phyloP scores from a whole-genome alignment of 2,329 filamentous ascomycete genomes.

The Chaetomium sp. region DNA sequence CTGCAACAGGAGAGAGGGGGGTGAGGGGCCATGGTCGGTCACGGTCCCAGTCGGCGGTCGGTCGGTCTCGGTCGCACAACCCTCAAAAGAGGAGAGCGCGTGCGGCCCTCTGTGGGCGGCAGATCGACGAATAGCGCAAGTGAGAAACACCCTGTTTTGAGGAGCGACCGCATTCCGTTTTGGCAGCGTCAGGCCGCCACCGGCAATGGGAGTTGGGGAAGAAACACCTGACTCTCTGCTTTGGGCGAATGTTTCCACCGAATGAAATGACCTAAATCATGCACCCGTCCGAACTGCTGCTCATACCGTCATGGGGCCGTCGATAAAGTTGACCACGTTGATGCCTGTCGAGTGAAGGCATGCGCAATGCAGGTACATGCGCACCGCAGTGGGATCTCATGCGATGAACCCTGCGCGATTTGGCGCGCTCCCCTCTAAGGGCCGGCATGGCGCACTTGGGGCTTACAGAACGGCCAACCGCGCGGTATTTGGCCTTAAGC shows the following conservation, averaged over 20 bases:
- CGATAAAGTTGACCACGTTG: conserved; percentile 1
- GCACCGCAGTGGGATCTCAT: conserved; percentile 3
- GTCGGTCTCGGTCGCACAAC: no score
- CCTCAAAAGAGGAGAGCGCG: no score
- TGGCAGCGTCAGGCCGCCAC: no score
- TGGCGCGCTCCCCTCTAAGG: conserved; percentile 1
- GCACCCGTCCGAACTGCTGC: conserved; percentile 7
- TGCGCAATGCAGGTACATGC: conserved; percentile 9
- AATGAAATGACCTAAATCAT: not conserved
- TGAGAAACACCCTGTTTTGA: not conserved
- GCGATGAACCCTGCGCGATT: conserved; percentile 5
- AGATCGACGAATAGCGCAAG: not conserved
- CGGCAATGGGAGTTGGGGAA: not conserved
- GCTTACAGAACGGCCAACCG: conserved; percentile 6
- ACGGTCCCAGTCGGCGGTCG: no score
- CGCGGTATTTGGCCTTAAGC: not conserved
- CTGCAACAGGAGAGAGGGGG: not conserved
- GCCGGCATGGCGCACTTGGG: not conserved
- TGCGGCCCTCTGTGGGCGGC: no score
- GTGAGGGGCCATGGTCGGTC: not conserved
- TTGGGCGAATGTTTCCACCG: not conserved
- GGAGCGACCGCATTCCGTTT: no score
- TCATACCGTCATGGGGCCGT: conserved; percentile 1
- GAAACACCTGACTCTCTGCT: not conserved
- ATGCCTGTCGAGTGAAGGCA: conserved; percentile 2